Conservation (phyloP, 768 basidiomycete species). For the Bullera alba region DNA sequence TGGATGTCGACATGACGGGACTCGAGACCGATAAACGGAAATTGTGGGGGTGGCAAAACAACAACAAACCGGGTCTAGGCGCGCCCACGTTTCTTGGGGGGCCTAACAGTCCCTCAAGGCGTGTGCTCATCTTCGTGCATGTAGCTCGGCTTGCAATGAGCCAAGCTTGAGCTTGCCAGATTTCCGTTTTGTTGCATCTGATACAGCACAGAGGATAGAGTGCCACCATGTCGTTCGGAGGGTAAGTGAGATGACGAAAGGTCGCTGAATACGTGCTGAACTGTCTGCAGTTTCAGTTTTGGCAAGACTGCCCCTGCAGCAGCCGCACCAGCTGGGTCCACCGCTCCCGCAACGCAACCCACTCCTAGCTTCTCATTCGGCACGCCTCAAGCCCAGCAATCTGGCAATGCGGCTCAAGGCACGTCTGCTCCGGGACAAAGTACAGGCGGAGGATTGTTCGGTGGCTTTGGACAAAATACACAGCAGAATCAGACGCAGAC, state of each 20-base stretch:
- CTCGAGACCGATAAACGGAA: no score
- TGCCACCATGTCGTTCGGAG: conserved; percentile 16
- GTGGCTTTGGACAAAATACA: background rate
- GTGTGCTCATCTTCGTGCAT: no score
- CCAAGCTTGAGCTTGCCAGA: no score
- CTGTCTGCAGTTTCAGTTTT: conserved; percentile 20
- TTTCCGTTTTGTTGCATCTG: no score
- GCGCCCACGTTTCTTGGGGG: no score
- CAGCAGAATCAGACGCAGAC: background rate
- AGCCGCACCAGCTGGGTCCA: conserved; percentile 7
- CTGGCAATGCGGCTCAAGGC: background rate
- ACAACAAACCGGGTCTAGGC: no score
- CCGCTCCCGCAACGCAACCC: conserved; percentile 17
- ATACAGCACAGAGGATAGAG: no score
- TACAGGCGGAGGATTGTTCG: background rate
- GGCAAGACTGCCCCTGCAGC: conserved; percentile 7
- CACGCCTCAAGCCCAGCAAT: background rate
- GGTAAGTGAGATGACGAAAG: conserved; percentile 8
- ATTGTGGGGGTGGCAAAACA: no score
- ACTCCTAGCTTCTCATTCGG: conserved; percentile 20
- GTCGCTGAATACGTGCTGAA: background rate
- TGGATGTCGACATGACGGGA: no score
- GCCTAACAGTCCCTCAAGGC: no score
- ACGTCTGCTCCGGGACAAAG: background rate
- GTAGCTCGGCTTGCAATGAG: no score